phyloP scores from a whole-genome alignment of 2,329 filamentous ascomycete genomes.

The Akanthomyces dipterigenus region DNA sequence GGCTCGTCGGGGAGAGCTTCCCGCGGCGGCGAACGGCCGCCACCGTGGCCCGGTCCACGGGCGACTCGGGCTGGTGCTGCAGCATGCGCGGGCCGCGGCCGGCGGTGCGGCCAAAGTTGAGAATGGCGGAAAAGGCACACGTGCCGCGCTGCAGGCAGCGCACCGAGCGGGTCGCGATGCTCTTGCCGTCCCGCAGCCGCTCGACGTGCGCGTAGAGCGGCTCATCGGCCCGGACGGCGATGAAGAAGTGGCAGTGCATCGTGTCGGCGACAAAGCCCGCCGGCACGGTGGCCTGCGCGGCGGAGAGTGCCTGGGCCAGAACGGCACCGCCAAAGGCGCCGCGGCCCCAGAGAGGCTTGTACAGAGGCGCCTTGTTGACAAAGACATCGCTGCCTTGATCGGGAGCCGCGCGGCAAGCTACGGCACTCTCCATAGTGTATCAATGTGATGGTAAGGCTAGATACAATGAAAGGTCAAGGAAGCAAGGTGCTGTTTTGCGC shows the following conservation, averaged over 20 bases:
- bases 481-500: no score
- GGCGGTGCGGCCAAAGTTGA: neutral
- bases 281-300: slow-evolving; percentile 3
- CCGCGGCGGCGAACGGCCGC: neutral
- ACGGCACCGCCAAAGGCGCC: slow-evolving; percentile 9
- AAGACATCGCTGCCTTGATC: slow-evolving; percentile 4
- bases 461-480: neutral
- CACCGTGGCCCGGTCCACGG: neutral
- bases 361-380: slow-evolving; percentile 1
- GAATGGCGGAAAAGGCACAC: slow-evolving; percentile 4
- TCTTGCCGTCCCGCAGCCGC: slow-evolving; percentile 4
- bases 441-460: neutral
- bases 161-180: slow-evolving; percentile 7
- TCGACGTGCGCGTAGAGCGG: slow-evolving; percentile 6
- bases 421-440: neutral
- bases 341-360: slow-evolving; percentile 10
- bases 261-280: slow-evolving; percentile 3
- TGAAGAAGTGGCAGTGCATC: slow-evolving; percentile 12
- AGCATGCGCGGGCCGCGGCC: slow-evolving; percentile 3
- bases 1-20: neutral
- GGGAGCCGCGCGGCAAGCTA: neutral
- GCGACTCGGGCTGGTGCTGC: slow-evolving; percentile 5
- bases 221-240: neutral
- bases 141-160: neutral
- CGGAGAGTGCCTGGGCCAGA: neutral